These are phyloP conservation scores for Wolfiporia cocos DNA, from an alignment of 1,284 basidiomycete genomes.

Conservation along the genomic window DNA sequence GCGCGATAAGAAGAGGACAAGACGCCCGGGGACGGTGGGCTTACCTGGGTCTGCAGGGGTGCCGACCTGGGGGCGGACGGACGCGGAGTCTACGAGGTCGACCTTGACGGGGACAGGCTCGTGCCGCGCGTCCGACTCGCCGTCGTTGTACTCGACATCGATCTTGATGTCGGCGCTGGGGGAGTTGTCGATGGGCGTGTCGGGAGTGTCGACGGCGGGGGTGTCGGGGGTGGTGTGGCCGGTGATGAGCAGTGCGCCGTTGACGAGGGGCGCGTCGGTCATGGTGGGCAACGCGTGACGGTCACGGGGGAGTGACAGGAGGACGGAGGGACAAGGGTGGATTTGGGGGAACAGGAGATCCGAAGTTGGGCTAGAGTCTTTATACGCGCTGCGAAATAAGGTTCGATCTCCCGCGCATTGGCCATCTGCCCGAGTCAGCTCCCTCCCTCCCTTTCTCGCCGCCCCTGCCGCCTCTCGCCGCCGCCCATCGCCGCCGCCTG, in stretches of 20 bases:
- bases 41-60: constrained; percentile 47
- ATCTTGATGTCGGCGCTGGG: constrained; percentile 48
- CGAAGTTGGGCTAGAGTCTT: constrained; percentile 63
- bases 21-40: constrained; percentile 11
- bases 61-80: constrained; percentile 37
- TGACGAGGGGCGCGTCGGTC: constrained; percentile 27
- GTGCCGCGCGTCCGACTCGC: constrained; percentile 59
- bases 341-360: constrained; percentile 68
- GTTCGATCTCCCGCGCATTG: constrained; percentile 74
- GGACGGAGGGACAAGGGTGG: constrained; percentile 38
- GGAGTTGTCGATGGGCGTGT: constrained; percentile 50
- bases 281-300: constrained; percentile 33
- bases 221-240: constrained; percentile 35
- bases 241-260: constrained; percentile 37
- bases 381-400: constrained; percentile 73
- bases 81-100: constrained; percentile 33
- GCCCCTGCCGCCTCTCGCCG: constrained; percentile 8
- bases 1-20: constrained; percentile 12
- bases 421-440: constrained; percentile 23
- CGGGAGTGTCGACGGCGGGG: constrained; percentile 45
- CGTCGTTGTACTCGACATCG: constrained; percentile 50
- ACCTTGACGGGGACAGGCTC: constrained; percentile 46
- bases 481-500: constrained; percentile 7
- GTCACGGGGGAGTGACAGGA: constrained; percentile 31
- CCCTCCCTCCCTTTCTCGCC: constrained; percentile 15